Evolutionary conservation across 306 rosid species (phyloP).

Genomic region (Prinsepia uniflora): DNA sequence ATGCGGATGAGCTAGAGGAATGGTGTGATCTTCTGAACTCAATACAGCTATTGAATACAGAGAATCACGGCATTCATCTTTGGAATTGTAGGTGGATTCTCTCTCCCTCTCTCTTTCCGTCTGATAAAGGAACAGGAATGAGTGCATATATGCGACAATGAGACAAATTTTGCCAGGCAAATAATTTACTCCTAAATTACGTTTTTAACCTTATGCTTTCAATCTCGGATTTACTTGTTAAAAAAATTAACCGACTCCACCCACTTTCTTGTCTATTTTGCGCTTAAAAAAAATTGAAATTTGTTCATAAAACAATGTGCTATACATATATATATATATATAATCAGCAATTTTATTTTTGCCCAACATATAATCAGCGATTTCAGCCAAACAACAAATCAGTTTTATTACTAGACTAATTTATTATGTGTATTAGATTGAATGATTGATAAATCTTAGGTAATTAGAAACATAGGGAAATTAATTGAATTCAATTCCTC

Average conservation of each 20-base stretch:
- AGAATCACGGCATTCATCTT: constrained; percentile 24
- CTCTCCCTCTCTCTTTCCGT: constrained; percentile 19
- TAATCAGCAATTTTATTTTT: too few relatives aligned
- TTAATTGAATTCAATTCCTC: too few relatives aligned
- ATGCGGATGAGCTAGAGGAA: constrained; percentile 5
- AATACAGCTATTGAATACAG: constrained; percentile 20
- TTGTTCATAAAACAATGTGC: neutral
- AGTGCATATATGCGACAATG: constrained; percentile 26
- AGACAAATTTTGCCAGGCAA: constrained; percentile 12
- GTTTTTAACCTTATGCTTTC: constrained; percentile 12
- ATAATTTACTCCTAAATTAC: constrained; percentile 17
- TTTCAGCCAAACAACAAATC: too few relatives aligned
- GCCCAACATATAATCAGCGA: too few relatives aligned
- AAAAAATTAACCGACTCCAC: neutral
- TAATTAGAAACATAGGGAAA: too few relatives aligned
- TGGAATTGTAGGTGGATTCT: constrained; percentile 23
- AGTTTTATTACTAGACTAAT: too few relatives aligned
- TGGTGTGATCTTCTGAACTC: constrained; percentile 13
- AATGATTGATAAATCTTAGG: too few relatives aligned
- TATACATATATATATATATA: too few relatives aligned
- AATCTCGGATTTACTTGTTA: neutral
- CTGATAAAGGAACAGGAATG: constrained; percentile 19
- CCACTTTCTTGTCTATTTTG: neutral
- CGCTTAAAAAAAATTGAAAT: neutral
- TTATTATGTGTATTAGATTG: too few relatives aligned